phyloP scores from a whole-genome alignment of 345 rosid genomes.

The Rubroshorea leprosula region DNA sequence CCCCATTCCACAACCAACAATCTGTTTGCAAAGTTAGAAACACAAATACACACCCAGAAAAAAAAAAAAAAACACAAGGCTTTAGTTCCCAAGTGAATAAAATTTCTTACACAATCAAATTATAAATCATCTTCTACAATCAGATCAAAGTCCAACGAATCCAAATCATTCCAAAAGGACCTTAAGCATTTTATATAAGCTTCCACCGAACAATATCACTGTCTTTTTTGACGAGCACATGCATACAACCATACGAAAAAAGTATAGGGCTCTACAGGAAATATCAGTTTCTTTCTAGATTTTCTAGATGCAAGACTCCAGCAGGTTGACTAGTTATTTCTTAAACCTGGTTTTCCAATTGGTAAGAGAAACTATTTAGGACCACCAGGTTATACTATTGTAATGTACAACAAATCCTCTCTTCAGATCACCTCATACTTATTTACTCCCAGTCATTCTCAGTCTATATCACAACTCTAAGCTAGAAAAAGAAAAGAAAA shows the following conservation, averaged over 20 bases:
- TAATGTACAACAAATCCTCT: neutral
- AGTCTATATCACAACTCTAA: no score
- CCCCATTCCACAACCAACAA: conserved; percentile 18
- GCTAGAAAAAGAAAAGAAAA: no score
- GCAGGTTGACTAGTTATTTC: neutral
- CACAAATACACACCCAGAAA: conserved; percentile 2
- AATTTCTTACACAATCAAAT: conserved; percentile 7
- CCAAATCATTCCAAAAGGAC: neutral
- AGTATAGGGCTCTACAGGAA: neutral
- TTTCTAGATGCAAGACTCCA: no score
- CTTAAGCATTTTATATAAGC: no score
- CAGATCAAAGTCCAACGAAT: neutral
- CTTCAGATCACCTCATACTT: no score
- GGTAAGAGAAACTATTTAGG: neutral
- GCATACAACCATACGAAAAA: neutral
- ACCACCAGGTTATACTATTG: neutral
- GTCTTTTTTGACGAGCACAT: no score
- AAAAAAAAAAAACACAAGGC: neutral
- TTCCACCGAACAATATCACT: no score
- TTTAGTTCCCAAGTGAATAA: conserved; percentile 8
- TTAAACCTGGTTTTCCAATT: neutral
- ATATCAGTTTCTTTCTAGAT: no score
- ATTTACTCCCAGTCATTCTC: no score
- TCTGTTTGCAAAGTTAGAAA: conserved; percentile 24
- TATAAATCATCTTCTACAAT: neutral